Conservation (phyloP, 2,329 filamentous ascomycete species). For the Alternaria sp. region DNA sequence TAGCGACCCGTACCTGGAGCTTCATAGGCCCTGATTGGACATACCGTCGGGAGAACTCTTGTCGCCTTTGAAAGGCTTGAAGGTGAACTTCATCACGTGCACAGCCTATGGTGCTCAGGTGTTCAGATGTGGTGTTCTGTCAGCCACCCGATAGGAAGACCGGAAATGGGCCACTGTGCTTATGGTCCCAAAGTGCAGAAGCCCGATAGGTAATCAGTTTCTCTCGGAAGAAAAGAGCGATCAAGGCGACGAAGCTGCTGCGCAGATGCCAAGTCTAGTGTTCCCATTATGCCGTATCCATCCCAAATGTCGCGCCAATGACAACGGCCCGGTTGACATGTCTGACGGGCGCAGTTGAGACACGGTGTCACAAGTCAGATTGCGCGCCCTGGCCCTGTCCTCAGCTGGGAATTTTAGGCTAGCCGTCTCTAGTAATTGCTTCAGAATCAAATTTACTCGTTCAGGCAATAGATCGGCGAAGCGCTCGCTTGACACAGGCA, state of each 20-base stretch:
- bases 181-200: neutral
- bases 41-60: slow-evolving; percentile 1
- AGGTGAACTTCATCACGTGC: slow-evolving; percentile 19
- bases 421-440: neutral
- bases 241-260: neutral
- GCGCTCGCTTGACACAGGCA: slow-evolving; percentile 2
- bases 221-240: neutral
- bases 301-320: neutral
- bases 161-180: neutral
- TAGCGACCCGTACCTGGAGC: neutral
- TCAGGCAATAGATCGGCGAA: neutral
- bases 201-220: neutral
- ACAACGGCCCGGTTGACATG: neutral
- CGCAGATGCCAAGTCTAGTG: neutral
- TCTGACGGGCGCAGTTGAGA: neutral
- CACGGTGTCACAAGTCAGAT: neutral
- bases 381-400: neutral
- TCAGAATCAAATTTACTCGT: slow-evolving; percentile 1
- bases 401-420: neutral
- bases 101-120: neutral
- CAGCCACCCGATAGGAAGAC: neutral
- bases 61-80: slow-evolving; percentile 16
- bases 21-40: neutral
- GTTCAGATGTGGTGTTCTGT: neutral
- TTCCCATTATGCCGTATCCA: neutral